Conservation (phyloP, 1,284 basidiomycete genomes). For the Cryptococcus sp. region DNA sequence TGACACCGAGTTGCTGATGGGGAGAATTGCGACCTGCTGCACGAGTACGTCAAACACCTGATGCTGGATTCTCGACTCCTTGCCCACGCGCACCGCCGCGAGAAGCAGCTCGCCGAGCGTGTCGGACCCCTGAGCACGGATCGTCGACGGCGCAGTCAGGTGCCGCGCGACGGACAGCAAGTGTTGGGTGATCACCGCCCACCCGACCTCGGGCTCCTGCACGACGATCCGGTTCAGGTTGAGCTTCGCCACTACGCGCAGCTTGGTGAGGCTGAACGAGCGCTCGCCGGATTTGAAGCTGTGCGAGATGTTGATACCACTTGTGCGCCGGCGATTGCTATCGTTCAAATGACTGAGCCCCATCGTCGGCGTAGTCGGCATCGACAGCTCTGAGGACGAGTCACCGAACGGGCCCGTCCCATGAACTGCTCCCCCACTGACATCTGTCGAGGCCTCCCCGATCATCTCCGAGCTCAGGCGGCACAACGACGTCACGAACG, state of each 20-base stretch:
- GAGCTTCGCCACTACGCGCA: slow-evolving; percentile 71
- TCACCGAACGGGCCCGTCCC: slow-evolving; percentile 6
- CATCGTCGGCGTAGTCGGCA: slow-evolving; percentile 19
- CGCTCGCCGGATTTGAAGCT: slow-evolving; percentile 60
- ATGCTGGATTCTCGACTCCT: slow-evolving; percentile 63
- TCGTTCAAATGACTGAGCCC: slow-evolving; percentile 27
- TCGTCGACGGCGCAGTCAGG: slow-evolving; percentile 64
- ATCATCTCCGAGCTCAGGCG: slow-evolving; percentile 85
- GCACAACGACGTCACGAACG: slow-evolving; percentile 79
- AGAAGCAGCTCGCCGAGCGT: slow-evolving; percentile 77
- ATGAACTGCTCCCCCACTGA: too few species aligned
- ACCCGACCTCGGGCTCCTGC: slow-evolving; percentile 73
- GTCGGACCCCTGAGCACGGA: slow-evolving; percentile 81
- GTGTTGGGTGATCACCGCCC: slow-evolving; percentile 75
- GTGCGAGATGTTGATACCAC: slow-evolving; percentile 75
- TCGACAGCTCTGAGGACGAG: slow-evolving; percentile 45
- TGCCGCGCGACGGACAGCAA: slow-evolving; percentile 67
- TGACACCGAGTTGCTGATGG: slow-evolving; percentile 35
- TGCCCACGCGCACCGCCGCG: slow-evolving; percentile 60
- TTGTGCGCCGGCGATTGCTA: slow-evolving; percentile 64
- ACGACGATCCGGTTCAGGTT: slow-evolving; percentile 84
- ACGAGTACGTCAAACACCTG: slow-evolving; percentile 78
- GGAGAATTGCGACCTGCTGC: slow-evolving; percentile 62
- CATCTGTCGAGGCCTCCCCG: slow-evolving; percentile 60
- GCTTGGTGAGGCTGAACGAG: slow-evolving; percentile 75